A percentile compares a stretch with the other conserved stretches of the same genome.
Conservation (phyloP, 495 filamentous ascomycete species). For the Monascus purpureus region DNA sequence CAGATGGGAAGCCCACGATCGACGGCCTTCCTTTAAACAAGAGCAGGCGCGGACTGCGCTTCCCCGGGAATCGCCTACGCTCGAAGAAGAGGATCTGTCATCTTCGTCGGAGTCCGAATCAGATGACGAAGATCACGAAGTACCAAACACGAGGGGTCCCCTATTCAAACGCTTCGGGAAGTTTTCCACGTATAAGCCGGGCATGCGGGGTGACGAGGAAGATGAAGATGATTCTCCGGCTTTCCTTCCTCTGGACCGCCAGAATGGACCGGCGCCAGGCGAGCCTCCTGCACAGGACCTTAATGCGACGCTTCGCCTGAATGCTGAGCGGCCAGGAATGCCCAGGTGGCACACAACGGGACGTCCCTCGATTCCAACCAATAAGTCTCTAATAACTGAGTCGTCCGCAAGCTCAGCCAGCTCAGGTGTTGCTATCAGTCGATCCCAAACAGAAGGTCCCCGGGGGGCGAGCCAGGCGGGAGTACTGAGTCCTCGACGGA, state of each 20-base stretch:
- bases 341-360: conserved; percentile 20
- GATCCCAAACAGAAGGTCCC: conserved; percentile 8
- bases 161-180: conserved; percentile 24
- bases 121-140: conserved; percentile 46
- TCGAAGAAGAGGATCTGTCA: conserved; percentile 19
- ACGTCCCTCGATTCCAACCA: conserved; percentile 7
- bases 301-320: conserved; percentile 43
- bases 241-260: conserved; percentile 52
- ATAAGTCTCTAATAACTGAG: conserved; percentile 39
- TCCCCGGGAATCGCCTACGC: conserved; percentile 19
- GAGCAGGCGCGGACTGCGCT: conserved; percentile 13
- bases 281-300: conserved; percentile 33
- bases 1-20: conserved; percentile 21
- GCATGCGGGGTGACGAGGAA: conserved; percentile 25
- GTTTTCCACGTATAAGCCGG: conserved; percentile 22
- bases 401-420: conserved; percentile 48
- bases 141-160: conserved; percentile 14
- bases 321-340: conserved; percentile 31
- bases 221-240: conserved; percentile 46
- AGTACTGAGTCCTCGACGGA: conserved; percentile 38
- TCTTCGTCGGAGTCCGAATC: conserved; percentile 33
- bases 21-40: conserved; percentile 16
- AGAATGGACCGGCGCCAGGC: conserved; percentile 9
- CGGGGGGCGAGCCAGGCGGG: conserved; percentile 11
- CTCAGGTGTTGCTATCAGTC: conserved; percentile 18